Percentiles rank a stretch among this genome's conserved stretches.
Evolutionary conservation across 352 stramenopile genomes (phyloP).

Genomic region (Globisporangium perplexum): DNA sequence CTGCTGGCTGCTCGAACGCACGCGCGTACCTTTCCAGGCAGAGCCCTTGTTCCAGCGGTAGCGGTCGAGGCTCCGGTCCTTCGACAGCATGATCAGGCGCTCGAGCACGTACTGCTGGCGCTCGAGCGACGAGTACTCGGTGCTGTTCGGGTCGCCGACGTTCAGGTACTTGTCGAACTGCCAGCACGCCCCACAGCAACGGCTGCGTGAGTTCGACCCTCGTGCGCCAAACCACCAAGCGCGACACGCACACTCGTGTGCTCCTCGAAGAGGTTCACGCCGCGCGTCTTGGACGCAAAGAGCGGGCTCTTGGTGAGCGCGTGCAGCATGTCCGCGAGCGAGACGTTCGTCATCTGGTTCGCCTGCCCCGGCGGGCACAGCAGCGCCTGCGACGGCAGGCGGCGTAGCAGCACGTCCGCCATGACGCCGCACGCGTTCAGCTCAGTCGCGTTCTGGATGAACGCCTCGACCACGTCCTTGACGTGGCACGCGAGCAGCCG

Average conservation of each 20-base stretch:
- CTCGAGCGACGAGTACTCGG: conserved; percentile 69
- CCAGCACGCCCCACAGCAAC: conserved; percentile 10
- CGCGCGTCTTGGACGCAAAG: conserved; percentile 70
- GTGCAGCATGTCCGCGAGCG: conserved; percentile 71
- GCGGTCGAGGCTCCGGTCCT: conserved; percentile 77
- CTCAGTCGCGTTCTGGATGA: conserved; percentile 74
- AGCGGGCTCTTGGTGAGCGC: conserved; percentile 53
- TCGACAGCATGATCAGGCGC: conserved; percentile 81
- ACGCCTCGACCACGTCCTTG: conserved; percentile 79
- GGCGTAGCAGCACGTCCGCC: conserved; percentile 69
- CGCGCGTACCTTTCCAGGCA: conserved; percentile 57
- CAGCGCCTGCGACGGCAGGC: conserved; percentile 63
- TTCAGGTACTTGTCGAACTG: conserved; percentile 88
- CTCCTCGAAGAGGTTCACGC: conserved; percentile 77
- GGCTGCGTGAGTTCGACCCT: not conserved
- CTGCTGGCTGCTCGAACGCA: not conserved
- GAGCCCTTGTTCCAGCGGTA: conserved; percentile 82
- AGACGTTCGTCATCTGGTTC: conserved; percentile 80
- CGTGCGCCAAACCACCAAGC: not conserved
- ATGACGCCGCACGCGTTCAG: conserved; percentile 77
- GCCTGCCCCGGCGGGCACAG: conserved; percentile 66
- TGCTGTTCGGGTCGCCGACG: conserved; percentile 63
- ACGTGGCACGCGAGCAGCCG: conserved; percentile 77
- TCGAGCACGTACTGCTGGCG: conserved; percentile 83
- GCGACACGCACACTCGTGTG: conserved; percentile 54